Evolutionary conservation across 2,329 filamentous ascomycete species (phyloP).

Genomic region (Talaromyces sp.): DNA sequence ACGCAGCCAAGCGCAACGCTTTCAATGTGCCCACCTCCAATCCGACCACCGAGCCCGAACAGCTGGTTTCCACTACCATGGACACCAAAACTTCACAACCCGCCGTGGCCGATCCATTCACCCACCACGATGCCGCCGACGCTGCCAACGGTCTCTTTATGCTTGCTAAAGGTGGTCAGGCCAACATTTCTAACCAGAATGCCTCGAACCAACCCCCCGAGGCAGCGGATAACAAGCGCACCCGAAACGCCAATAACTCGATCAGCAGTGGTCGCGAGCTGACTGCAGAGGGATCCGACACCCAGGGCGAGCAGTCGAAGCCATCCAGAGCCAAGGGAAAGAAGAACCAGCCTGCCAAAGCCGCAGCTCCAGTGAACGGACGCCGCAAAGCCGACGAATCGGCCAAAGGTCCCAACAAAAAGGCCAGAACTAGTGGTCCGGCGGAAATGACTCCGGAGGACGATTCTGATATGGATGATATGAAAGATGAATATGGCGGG

Average conservation of each 20-base stretch:
- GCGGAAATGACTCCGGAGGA: slow-evolving; percentile 37
- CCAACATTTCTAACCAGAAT: slow-evolving; percentile 46
- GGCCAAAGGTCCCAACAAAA: slow-evolving; percentile 67
- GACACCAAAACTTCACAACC: slow-evolving; percentile 39
- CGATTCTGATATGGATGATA: slow-evolving; percentile 51
- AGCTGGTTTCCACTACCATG: slow-evolving; percentile 15
- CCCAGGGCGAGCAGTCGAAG: slow-evolving; percentile 61
- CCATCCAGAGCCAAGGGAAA: slow-evolving; percentile 65
- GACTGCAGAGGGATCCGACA: slow-evolving; percentile 66
- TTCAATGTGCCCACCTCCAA: slow-evolving; percentile 38
- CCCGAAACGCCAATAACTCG: slow-evolving; percentile 40
- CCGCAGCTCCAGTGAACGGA: slow-evolving; percentile 50
- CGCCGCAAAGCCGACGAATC: slow-evolving; percentile 74
- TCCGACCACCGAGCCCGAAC: slow-evolving; percentile 31
- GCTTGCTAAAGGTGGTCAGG: slow-evolving; percentile 63
- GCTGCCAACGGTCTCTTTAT: slow-evolving; percentile 91
- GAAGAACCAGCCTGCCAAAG: slow-evolving; percentile 50
- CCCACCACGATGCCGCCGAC: slow-evolving; percentile 85
- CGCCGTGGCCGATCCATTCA: slow-evolving; percentile 60
- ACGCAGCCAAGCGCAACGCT: slow-evolving; percentile 60
- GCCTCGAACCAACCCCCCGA: slow-evolving; percentile 32
- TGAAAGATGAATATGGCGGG: slow-evolving; percentile 43
- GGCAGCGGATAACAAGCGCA: slow-evolving; percentile 35
- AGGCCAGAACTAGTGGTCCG: slow-evolving; percentile 55
- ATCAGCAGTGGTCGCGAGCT: slow-evolving; percentile 60